Conservation (phyloP, 495 filamentous ascomycete genomes). For the Hyaloscypha finlandica region DNA sequence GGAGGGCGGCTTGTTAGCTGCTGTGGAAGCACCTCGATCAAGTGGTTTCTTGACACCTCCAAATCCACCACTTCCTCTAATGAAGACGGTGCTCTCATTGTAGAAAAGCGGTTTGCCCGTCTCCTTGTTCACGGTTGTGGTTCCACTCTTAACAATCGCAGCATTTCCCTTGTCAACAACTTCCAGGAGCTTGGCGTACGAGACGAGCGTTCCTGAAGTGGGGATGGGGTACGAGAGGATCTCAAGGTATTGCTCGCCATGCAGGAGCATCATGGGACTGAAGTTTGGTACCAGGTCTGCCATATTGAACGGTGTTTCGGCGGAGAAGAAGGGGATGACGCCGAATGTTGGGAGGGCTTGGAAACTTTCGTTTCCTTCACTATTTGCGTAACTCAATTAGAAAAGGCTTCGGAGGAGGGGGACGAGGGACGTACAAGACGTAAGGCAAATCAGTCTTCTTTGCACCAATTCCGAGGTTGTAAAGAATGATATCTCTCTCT, state of each 20-base stretch:
- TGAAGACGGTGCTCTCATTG: slow-evolving; percentile 90
- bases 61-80: slow-evolving; percentile 91
- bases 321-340: slow-evolving; percentile 90
- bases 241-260: slow-evolving; percentile 98
- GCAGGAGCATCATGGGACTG: slow-evolving; percentile 97
- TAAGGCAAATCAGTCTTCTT: slow-evolving; percentile 87
- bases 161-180: slow-evolving; percentile 95
- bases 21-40: slow-evolving; percentile 76
- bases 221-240: slow-evolving; percentile 93
- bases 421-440: slow-evolving; percentile 56
- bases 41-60: slow-evolving; percentile 79
- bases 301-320: slow-evolving; percentile 76
- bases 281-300: slow-evolving; percentile 90
- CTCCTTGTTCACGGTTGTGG: slow-evolving; percentile 75
- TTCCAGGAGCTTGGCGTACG: slow-evolving; percentile 85
- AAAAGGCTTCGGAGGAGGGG: neutral
- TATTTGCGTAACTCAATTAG: slow-evolving; percentile 18
- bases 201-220: slow-evolving; percentile 77
- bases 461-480: slow-evolving; percentile 93
- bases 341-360: slow-evolving; percentile 92
- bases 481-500: slow-evolving; percentile 88
- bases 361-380: slow-evolving; percentile 86
- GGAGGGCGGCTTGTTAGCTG: slow-evolving; percentile 74
- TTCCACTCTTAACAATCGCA: slow-evolving; percentile 78
- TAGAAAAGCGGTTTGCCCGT: slow-evolving; percentile 93